These are phyloP conservation scores for Cordia subcordata DNA, from an alignment of 257 asterid species.

Conservation along the genomic window DNA sequence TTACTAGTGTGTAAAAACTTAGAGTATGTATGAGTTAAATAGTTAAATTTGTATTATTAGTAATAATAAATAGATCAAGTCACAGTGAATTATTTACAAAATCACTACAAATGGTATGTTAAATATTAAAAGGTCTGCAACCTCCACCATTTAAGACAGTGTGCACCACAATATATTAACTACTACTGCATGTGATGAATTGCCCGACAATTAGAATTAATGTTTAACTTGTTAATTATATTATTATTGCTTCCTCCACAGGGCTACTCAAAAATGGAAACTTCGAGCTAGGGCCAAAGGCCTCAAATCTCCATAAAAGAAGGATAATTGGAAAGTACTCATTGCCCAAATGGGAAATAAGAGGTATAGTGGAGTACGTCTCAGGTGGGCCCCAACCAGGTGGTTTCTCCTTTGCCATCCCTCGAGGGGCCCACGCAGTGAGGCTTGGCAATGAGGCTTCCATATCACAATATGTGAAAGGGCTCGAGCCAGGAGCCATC, in stretches of 20 bases:
- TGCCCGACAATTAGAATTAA: too few relatives aligned
- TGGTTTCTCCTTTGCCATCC: constrained; percentile 55
- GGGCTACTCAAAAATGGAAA: constrained; percentile 60
- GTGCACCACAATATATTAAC: too few relatives aligned
- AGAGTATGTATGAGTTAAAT: too few relatives aligned
- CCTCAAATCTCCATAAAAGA: constrained; percentile 48
- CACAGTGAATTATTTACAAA: too few relatives aligned
- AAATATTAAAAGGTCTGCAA: too few relatives aligned
- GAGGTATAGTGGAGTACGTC: constrained; percentile 62
- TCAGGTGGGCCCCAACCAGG: constrained; percentile 78
- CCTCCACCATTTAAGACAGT: too few relatives aligned
- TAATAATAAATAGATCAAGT: too few relatives aligned
- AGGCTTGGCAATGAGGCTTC: constrained; percentile 78
- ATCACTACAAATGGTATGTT: too few relatives aligned
- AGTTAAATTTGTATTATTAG: too few relatives aligned
- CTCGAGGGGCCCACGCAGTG: constrained; percentile 67
- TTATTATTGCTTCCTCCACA: constrained; percentile 8
- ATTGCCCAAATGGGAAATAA: constrained; percentile 69
- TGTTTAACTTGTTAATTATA: too few relatives aligned
- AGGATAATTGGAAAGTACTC: constrained; percentile 57
- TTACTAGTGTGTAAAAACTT: too few relatives aligned
- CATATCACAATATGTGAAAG: constrained; percentile 41
- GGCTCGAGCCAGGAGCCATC: constrained; percentile 25
- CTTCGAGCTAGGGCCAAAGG: constrained; percentile 59
- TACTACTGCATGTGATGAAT: too few relatives aligned